These are phyloP conservation scores for Malassezia caprae DNA, from an alignment of 1,284 basidiomycete species.

Conservation along the genomic window DNA sequence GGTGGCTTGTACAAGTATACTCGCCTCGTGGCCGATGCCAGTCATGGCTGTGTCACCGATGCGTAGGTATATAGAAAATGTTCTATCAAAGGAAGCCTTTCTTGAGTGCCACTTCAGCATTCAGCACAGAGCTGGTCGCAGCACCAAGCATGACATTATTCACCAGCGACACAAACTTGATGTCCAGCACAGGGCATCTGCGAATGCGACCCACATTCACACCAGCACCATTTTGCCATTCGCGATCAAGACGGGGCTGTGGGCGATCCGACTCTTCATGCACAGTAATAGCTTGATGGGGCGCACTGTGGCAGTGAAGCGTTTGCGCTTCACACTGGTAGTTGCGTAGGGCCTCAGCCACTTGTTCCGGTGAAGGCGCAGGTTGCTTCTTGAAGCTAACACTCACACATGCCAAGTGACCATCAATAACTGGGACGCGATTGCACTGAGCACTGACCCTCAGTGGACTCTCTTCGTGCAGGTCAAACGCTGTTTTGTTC, in stretches of 20 bases:
- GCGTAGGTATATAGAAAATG: slow-evolving; percentile 49
- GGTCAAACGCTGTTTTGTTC: slow-evolving; percentile 59
- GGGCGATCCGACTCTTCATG: slow-evolving; percentile 88
- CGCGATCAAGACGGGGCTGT: slow-evolving; percentile 82
- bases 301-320: slow-evolving; percentile 76
- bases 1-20: slow-evolving; percentile 52
- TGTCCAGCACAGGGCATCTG: slow-evolving; percentile 77
- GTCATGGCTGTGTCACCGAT: slow-evolving; percentile 77
- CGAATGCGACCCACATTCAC: slow-evolving; percentile 84
- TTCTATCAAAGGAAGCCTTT: slow-evolving; percentile 55
- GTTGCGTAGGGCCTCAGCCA: slow-evolving; percentile 65
- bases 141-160: slow-evolving; percentile 96
- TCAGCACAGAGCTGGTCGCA: slow-evolving; percentile 92
- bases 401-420: slow-evolving; percentile 77
- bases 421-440: slow-evolving; percentile 84
- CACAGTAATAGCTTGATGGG: slow-evolving; percentile 73
- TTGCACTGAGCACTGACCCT: slow-evolving; percentile 83
- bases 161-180: slow-evolving; percentile 71
- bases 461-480: slow-evolving; percentile 68
- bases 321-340: slow-evolving; percentile 71
- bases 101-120: slow-evolving; percentile 84
- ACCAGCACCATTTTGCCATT: slow-evolving; percentile 81
- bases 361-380: slow-evolving; percentile 75
- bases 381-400: slow-evolving; percentile 72
- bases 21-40: slow-evolving; percentile 58